A percentile compares a stretch with the other conserved stretches of the same genome.
Conservation (phyloP, 495 filamentous ascomycete species). For the Hyaloscypha finlandica region DNA sequence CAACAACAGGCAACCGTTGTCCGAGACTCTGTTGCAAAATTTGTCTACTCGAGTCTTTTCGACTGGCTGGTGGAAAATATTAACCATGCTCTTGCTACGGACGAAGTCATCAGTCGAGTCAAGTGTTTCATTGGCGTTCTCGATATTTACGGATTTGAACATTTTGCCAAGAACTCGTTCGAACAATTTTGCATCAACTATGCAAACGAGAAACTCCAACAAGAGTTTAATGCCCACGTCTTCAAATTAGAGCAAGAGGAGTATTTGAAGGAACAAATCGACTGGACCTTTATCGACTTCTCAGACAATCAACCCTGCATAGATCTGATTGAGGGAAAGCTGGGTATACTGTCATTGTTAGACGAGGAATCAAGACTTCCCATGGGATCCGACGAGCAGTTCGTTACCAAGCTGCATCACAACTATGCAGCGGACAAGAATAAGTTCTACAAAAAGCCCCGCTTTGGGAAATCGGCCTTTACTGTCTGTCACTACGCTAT, state of each 20-base stretch:
- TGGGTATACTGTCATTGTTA: slow-evolving; percentile 88
- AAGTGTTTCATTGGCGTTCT: slow-evolving; percentile 97
- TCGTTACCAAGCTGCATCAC: slow-evolving; percentile 96
- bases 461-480: slow-evolving; percentile 96
- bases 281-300: slow-evolving; percentile 99
- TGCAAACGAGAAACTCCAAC: slow-evolving; percentile 98
- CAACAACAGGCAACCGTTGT: slow-evolving; percentile 95
- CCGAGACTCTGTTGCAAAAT: slow-evolving; percentile 96
- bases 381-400: slow-evolving; percentile 96
- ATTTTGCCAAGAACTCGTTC: slow-evolving; percentile 99
- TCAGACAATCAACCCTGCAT: slow-evolving; percentile 99
- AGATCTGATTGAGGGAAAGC: slow-evolving; percentile 94
- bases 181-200: slow-evolving; percentile 99
- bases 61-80: slow-evolving; percentile 98
- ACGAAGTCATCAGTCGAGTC: slow-evolving; percentile 79
- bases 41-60: slow-evolving; percentile 97
- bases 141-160: slow-evolving; percentile 99
- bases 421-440: slow-evolving; percentile 90
- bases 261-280: slow-evolving; percentile 94
- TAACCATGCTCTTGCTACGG: slow-evolving; percentile 86
- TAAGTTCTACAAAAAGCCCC: slow-evolving; percentile 97
- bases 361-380: slow-evolving; percentile 96
- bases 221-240: slow-evolving; percentile 99
- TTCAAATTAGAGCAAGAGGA: slow-evolving; percentile 99
- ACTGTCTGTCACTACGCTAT: slow-evolving; percentile 99